Percentiles rank a stretch among this genome's conserved stretches.
These are phyloP conservation scores for Syncephalastrum racemosum DNA, from an alignment of 371 early-diverging fungal species.

Conservation along the genomic window DNA sequence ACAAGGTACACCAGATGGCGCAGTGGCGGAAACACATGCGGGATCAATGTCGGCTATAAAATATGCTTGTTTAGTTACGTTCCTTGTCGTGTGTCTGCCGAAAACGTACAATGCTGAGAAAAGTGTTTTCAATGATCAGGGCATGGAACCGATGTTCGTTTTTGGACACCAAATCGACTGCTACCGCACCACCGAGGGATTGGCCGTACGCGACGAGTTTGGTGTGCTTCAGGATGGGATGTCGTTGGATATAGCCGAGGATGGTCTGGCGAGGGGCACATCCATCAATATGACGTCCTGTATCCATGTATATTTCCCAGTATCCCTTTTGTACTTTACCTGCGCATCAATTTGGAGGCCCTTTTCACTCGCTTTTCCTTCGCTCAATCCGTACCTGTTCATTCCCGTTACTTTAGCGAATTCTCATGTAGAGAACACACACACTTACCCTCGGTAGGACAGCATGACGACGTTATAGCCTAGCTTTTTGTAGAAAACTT, in stretches of 20 bases:
- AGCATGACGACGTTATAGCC: slow-evolving; percentile 91
- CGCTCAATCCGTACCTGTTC: slow-evolving; percentile 84
- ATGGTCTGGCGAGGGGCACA: slow-evolving; percentile 60
- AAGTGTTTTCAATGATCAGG: slow-evolving; percentile 94
- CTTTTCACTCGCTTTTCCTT: slow-evolving; percentile 83
- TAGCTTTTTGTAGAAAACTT: slow-evolving; percentile 61
- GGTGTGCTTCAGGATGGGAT: slow-evolving; percentile 71
- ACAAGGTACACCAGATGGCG: slow-evolving; percentile 75
- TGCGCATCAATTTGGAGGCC: slow-evolving; percentile 90
- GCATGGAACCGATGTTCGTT: slow-evolving; percentile 77
- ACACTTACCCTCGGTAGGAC: slow-evolving; percentile 86
- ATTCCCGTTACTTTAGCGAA: neutral
- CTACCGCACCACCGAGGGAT: slow-evolving; percentile 95
- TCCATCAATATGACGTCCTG: neutral
- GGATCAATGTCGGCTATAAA: slow-evolving; percentile 80
- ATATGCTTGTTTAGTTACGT: neutral
- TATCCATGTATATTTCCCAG: neutral
- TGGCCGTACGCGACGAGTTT: slow-evolving; percentile 91
- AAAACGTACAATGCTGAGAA: slow-evolving; percentile 74
- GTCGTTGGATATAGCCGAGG: slow-evolving; percentile 77
- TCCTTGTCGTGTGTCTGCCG: neutral
- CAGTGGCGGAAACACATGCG: slow-evolving; percentile 79
- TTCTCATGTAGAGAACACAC: neutral
- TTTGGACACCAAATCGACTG: slow-evolving; percentile 77
- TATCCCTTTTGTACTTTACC: slow-evolving; percentile 39